Base-by-base conservation (phyloP, 108 stramenopile species). In the Chaetoceros tenuissimus region DNA sequence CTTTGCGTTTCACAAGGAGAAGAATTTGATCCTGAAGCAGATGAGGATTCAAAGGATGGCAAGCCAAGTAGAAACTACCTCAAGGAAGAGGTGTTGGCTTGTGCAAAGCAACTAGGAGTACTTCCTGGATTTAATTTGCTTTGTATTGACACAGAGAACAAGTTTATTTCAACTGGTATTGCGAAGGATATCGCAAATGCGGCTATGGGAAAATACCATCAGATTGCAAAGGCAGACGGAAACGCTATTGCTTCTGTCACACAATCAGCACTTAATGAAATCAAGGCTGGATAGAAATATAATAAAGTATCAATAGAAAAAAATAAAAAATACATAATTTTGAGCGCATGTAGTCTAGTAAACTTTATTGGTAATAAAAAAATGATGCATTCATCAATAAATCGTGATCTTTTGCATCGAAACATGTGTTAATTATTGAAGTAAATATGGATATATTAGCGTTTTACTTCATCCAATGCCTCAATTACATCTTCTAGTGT, bases 111-210 rank as follows among this genome's bases (percentile, higher is more conserved):
- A 57, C 61, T 97, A 51, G 90, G 85, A 16, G 78, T 64, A 10
- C 63, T 91, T 29, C 75, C 74, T 1, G 93, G 90, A n/a, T 95
- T 97, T 72, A 92, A 94, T 59, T 59, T 97, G 24, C 81, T 97
- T 16, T 85, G 90, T 56, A 89, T 97, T 47, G 95, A 97, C 57
- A 95, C 94, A 1, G 97, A 97, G 60, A 94, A 94, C 75, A 95
- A 95, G 66, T 97, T 97, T 63, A 94, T 96, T 60, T 85, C 84
- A 46, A 97, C 97, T 23, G 97, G 97, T 53, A 53, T 97, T 40
- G 95, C 97, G 23, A 97, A 97, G 73, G 97, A 97, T 17, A 96
- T 97, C 68, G 91, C 95, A 20, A 64, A 87, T 48, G 97, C 91
- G 10, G 97, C 94, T 2, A 24, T 28, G 61, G 92, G 95, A 16